Evolutionary conservation across 345 rosid species (phyloP), one percentile per base, ranked within the genome.

Genomic region (Geranium brycei): DNA sequence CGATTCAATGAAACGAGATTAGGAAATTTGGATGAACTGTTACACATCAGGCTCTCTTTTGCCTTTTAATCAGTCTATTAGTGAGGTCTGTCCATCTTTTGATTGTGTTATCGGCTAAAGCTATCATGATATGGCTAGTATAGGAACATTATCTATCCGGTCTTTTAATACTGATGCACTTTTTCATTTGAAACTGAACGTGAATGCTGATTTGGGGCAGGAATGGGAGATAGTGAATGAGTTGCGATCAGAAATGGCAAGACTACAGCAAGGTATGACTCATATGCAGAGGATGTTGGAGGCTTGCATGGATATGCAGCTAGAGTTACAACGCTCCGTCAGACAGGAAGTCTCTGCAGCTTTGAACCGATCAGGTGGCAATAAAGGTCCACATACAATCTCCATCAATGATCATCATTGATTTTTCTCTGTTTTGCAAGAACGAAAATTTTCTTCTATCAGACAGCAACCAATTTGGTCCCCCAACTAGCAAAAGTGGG

Each of bases 301-400:
- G 69, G 91, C 97, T 70, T 88, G 97, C 82, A 91, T 95, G 97
- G 96, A 95, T 76, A 95, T 95, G 99, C 99, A 95, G 58, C 81
- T 95, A 35, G 99, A 91, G 86, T 72, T 95, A 70, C 99, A 95
- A 74, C 91, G 97, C 62, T 90, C 99, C 4, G 99, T 95, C 19
- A 84, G 97, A 72, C 99, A 95, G 79, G 99, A 91, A 76, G 97
- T 95, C 17, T 91, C 99, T 61, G 99, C 97, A n/a, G 97, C 96
- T 59, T 83, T 95, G 66, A 95, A 95, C 74, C 83, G 96, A 65
- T 80, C 87, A 57, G 65, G 76, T 38, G 82, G 85, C 57, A 91
- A 80, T 73, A 80, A 77, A 87, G 97, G 99, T 90, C 31, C 6
- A 64, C 3, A 8, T 47, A 6, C 14, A 11, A 6, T 47, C 53